Percentiles rank a stretch among this genome's conserved stretches.
Conservation (phyloP, 306 rosid species). For the Hylodesmum podocarpum region DNA sequence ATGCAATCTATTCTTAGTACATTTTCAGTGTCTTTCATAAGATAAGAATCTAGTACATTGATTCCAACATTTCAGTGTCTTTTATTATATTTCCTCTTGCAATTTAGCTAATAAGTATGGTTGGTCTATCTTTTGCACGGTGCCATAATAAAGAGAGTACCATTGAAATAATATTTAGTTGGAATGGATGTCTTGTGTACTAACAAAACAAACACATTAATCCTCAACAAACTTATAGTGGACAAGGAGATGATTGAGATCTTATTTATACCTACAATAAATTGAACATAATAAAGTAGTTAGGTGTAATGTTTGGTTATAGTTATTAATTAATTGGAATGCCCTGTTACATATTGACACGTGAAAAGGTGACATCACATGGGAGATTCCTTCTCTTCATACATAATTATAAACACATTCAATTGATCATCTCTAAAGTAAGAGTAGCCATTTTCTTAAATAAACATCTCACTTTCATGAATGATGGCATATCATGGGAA, state of each 20-base stretch:
- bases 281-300: background rate
- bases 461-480: background rate
- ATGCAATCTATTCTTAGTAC: background rate
- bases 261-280: background rate
- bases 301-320: background rate
- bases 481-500: background rate
- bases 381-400: conserved; percentile 13
- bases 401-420: background rate
- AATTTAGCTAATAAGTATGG: background rate
- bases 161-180: background rate
- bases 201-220: background rate
- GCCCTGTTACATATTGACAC: background rate
- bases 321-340: background rate
- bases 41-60: background rate
- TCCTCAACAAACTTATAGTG: background rate
- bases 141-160: background rate
- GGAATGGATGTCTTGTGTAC: background rate
- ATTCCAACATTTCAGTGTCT: background rate
- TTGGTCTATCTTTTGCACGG: background rate
- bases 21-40: background rate
- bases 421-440: background rate
- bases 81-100: background rate
- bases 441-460: background rate
- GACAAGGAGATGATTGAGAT: background rate
- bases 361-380: background rate